Percentiles rank a stretch among this genome's conserved stretches.
phyloP scores from a whole-genome alignment of 805 yeast species.

The Metschnikowia borealis region DNA sequence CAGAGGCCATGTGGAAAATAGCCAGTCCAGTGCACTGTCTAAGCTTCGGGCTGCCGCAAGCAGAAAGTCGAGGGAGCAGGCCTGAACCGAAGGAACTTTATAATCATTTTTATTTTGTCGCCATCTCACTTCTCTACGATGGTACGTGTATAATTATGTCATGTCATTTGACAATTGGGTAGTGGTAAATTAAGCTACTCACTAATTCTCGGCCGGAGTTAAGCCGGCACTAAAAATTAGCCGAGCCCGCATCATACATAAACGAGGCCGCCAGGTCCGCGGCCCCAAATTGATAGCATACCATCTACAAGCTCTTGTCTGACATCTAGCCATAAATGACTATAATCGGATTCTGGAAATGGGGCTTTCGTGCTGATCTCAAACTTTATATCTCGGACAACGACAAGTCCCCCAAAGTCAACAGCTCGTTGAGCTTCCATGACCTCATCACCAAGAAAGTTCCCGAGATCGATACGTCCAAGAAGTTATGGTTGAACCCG shows the following conservation, averaged over 20 bases:
- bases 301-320: neutral
- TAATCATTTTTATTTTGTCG: neutral
- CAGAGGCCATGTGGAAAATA: conserved; percentile 61
- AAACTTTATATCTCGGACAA: conserved; percentile 22
- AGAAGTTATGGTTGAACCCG: conserved; percentile 57
- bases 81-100: neutral
- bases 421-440: conserved; percentile 6
- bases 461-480: conserved; percentile 21
- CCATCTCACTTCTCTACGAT: neutral
- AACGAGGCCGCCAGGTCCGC: neutral
- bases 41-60: conserved; percentile 27
- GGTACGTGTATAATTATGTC: neutral
- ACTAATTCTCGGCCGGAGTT: neutral
- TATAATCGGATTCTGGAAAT: conserved; percentile 20
- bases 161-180: neutral
- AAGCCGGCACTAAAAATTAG: neutral
- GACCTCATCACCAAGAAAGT: conserved; percentile 14
- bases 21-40: conserved; percentile 43
- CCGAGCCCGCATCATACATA: neutral
- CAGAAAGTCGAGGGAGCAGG: conserved; percentile 6
- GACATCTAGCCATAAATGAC: neutral
- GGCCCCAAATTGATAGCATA: neutral
- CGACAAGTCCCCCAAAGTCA: conserved; percentile 15
- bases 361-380: conserved; percentile 39
- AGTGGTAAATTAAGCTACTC: neutral